A percentile compares a stretch with the other conserved stretches of the same genome.
phyloP scores from a whole-genome alignment of 495 filamentous ascomycete genomes.

The Viridothelium virens region DNA sequence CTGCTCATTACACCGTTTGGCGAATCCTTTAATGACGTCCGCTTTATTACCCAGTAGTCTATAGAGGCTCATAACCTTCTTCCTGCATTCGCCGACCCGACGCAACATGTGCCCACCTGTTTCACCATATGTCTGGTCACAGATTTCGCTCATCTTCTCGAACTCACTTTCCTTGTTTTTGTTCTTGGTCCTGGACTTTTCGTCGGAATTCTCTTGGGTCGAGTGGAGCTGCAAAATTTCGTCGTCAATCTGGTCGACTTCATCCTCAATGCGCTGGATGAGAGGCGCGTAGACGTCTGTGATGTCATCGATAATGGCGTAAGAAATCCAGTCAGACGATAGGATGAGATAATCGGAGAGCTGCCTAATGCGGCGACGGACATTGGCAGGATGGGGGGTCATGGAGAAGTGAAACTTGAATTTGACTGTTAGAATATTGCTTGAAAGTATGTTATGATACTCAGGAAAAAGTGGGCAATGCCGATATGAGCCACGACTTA shows the following conservation, averaged over 20 bases:
- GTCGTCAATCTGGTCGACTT: constrained; percentile 41
- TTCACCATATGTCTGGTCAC: constrained; percentile 41
- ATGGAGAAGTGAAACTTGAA: constrained; percentile 76
- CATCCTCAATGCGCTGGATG: constrained; percentile 64
- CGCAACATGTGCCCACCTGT: constrained; percentile 75
- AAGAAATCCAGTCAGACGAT: constrained; percentile 95
- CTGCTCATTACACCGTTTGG: constrained; percentile 96
- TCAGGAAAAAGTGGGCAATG: not conserved
- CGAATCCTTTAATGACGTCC: constrained; percentile 97
- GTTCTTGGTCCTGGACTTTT: constrained; percentile 18
- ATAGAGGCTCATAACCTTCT: constrained; percentile 94
- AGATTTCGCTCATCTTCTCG: constrained; percentile 40
- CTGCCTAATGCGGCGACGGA: constrained; percentile 85
- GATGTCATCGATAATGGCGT: constrained; percentile 96
- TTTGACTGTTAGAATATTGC: not conserved
- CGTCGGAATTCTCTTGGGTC: constrained; percentile 36
- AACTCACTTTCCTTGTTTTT: constrained; percentile 22
- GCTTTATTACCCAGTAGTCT: constrained; percentile 92
- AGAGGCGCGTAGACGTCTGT: constrained; percentile 90
- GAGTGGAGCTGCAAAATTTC: constrained; percentile 61
- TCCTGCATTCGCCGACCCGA: constrained; percentile 84
- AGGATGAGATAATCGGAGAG: constrained; percentile 89
- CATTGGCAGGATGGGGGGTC: constrained; percentile 90
- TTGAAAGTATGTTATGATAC: not conserved
- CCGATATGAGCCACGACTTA: constrained; percentile 16